These are phyloP conservation scores for Neocucurbitaria cava DNA, from an alignment of 2,329 filamentous ascomycete genomes.

Conservation along the genomic window DNA sequence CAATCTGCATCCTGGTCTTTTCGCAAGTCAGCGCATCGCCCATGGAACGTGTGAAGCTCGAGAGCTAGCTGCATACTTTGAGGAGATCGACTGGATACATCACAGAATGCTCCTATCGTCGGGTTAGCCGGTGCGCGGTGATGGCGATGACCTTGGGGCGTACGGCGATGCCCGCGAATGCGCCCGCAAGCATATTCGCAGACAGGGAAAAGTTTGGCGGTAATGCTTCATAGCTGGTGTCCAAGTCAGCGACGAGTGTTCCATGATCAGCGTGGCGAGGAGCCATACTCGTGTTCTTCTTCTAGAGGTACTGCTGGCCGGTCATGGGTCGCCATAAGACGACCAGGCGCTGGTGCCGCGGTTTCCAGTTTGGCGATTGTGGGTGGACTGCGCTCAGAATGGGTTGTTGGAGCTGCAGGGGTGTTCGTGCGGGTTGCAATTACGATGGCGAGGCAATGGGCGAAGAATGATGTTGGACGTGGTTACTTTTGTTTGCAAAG, in stretches of 20 bases:
- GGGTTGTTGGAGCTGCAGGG: slow-evolving; percentile 6
- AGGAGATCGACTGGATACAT: slow-evolving; percentile 99
- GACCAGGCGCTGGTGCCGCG: slow-evolving; percentile 42
- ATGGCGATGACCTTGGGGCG: slow-evolving; percentile 41
- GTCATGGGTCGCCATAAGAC: slow-evolving; percentile 52
- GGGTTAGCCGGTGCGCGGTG: slow-evolving; percentile 27
- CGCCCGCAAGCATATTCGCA: slow-evolving; percentile 95
- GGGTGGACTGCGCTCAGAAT: slow-evolving; percentile 5
- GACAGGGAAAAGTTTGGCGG: slow-evolving; percentile 92
- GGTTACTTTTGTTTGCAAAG: slow-evolving; percentile 39
- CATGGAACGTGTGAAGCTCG: not conserved
- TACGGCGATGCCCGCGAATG: slow-evolving; percentile 96
- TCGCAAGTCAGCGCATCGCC: slow-evolving; percentile 25
- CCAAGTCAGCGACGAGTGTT: slow-evolving; percentile 29
- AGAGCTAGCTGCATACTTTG: slow-evolving; percentile 70
- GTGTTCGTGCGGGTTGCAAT: slow-evolving; percentile 15
- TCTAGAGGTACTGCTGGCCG: slow-evolving; percentile 42
- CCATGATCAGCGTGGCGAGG: slow-evolving; percentile 6
- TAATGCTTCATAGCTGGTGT: slow-evolving; percentile 81
- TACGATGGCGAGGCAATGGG: slow-evolving; percentile 20
- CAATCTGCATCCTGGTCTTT: slow-evolving; percentile 96
- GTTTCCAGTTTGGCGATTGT: slow-evolving; percentile 46
- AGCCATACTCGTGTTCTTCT: slow-evolving; percentile 52
- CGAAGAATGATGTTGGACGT: slow-evolving; percentile 19
- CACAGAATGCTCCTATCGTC: slow-evolving; percentile 85